Base-by-base conservation (phyloP, 2,329 filamentous ascomycete species). In the Fusarium sp. region DNA sequence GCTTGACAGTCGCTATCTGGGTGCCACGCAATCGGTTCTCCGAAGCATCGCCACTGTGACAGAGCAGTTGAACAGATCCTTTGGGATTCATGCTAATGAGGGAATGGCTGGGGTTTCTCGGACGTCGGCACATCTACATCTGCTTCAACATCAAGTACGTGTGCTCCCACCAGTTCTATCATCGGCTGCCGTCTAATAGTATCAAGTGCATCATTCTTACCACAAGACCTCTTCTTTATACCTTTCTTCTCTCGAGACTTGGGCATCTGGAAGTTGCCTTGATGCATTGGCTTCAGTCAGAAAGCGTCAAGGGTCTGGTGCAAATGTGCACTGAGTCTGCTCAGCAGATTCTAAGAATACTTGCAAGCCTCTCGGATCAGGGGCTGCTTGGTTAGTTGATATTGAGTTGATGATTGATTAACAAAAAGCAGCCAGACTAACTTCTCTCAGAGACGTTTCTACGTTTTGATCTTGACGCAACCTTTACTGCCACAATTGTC, bases 401-500 rank as follows among this genome's bases (percentile, higher is more conserved):
- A 18, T 29, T 20, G 2, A 11, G 10, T 18, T 6, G 13, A 6
- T 1, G 11, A 8, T 9, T 7, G 8, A 22, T 20, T 4, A 22
- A 3, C 29, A n/a, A 2, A n/a, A 22, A 35, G 3, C 13, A 16
- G 0, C 25, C 14, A 27, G 13, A n/a, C 60, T 58, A 22, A 58
- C 20, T 3, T 2, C 1, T 4, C 16, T 18, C 29, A 74, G 72
- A 75, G 25, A 75, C 63, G 0, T 74, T 74, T 22, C 27, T 75
- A 3, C 36, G 31, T 1, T 75, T 73, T 10, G 73, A 74, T 11
- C 69, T 75, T 5, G 69, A 73, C 5, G 73, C 66, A 35, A 62
- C 63, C 0, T 75, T 75, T 22, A 70, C 69, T 4, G 84, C 85
- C 0, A 83, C 82, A 0, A 81, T 86, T 16, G 79, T 83, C 7